Evolutionary conservation across 345 rosid genomes (phyloP).

Genomic region (Eucalyptus camaldulensis): DNA sequence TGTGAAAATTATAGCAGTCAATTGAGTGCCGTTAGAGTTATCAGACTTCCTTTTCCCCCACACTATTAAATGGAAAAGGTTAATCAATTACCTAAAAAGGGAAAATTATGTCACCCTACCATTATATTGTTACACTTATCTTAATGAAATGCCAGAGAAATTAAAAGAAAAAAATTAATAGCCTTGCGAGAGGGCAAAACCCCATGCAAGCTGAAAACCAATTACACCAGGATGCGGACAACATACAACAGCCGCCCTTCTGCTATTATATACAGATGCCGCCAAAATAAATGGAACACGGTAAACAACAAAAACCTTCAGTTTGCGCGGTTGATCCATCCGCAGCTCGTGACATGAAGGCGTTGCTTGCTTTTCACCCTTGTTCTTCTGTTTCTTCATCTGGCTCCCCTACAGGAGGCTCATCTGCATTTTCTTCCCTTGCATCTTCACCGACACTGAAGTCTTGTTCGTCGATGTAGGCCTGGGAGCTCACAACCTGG

Average conservation of each 20-base stretch:
- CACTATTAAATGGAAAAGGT: not conserved
- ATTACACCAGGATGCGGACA: not conserved
- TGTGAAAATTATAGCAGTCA: too few species aligned
- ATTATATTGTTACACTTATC: not conserved
- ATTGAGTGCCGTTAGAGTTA: rapidly evolving
- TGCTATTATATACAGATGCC: not conserved
- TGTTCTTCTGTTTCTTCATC: conserved; percentile 6
- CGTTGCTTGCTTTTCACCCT: not conserved
- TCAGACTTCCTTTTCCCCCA: not conserved
- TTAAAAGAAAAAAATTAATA: not conserved
- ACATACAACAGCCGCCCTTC: not conserved
- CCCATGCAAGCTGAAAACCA: not conserved
- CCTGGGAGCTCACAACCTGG: conserved; percentile 83
- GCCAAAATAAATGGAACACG: not conserved
- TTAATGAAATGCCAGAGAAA: not conserved
- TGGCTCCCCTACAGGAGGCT: conserved; percentile 3
- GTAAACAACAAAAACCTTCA: not conserved
- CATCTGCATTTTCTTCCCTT: conserved; percentile 8
- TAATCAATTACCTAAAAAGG: not conserved
- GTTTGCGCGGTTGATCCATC: not conserved
- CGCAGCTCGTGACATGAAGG: not conserved
- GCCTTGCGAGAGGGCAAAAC: not conserved
- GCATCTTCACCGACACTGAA: conserved; percentile 21
- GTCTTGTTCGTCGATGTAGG: conserved; percentile 32
- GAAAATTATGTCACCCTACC: not conserved